phyloP scores from a whole-genome alignment of 2,329 filamentous ascomycete genomes.

The Coccinonectria pachysandricola region DNA sequence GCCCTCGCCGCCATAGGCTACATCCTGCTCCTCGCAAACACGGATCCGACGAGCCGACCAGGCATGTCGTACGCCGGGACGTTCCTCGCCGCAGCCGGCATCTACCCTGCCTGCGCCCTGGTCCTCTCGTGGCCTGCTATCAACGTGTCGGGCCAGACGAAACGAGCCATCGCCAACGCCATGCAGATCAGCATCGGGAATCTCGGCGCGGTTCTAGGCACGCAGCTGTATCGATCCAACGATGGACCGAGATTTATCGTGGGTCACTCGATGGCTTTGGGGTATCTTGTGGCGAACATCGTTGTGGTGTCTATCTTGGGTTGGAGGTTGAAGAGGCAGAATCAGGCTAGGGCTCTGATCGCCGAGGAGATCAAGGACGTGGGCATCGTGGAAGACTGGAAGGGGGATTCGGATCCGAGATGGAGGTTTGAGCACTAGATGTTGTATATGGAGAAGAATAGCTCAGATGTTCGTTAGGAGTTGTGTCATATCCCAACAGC shows the following conservation, averaged over 20 bases:
- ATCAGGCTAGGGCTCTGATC: slow-evolving; percentile 37
- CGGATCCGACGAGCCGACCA: slow-evolving; percentile 33
- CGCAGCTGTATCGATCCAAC: slow-evolving; percentile 53
- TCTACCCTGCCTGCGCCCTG: slow-evolving; percentile 55
- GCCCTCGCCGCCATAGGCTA: slow-evolving; percentile 52
- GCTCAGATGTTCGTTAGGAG: too few relatives aligned
- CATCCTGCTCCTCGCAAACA: slow-evolving; percentile 45
- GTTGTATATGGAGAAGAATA: neutral
- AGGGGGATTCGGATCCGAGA: slow-evolving; percentile 51
- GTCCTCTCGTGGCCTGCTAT: slow-evolving; percentile 61
- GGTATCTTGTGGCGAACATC: slow-evolving; percentile 50
- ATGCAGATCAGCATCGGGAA: slow-evolving; percentile 67
- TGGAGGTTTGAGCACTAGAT: slow-evolving; percentile 54
- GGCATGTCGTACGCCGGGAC: slow-evolving; percentile 51
- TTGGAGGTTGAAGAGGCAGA: slow-evolving; percentile 45
- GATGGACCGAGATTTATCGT: slow-evolving; percentile 54
- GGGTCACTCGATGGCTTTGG: slow-evolving; percentile 57
- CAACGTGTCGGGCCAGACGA: slow-evolving; percentile 61
- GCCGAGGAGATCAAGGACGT: slow-evolving; percentile 36
- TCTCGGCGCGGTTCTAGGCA: slow-evolving; percentile 56
- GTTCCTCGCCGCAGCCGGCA: slow-evolving; percentile 54
- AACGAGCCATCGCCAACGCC: slow-evolving; percentile 56
- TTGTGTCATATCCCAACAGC: too few relatives aligned
- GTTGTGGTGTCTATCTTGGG: slow-evolving; percentile 43
- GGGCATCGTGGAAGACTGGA: slow-evolving; percentile 42